Conservation (phyloP, 2,329 filamentous ascomycete genomes). For the Emergomyces pasteurianus region DNA sequence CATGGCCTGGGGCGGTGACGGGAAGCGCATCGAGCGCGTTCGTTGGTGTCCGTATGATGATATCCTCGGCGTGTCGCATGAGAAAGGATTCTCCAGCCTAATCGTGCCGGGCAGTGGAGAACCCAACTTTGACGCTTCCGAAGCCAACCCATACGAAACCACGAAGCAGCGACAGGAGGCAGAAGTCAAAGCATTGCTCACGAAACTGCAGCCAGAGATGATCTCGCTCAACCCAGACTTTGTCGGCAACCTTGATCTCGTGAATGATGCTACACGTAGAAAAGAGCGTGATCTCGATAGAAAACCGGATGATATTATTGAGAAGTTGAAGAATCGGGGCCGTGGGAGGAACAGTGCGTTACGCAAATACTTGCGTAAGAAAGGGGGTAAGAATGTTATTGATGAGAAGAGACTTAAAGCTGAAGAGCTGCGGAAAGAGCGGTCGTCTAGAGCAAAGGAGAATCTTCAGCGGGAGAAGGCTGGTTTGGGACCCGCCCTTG, state of each 20-base stretch:
- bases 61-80: conserved; percentile 73
- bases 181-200: conserved; percentile 80
- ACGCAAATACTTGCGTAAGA: conserved; percentile 82
- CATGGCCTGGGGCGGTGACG: conserved; percentile 84
- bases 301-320: conserved; percentile 47
- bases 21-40: conserved; percentile 65
- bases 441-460: conserved; percentile 56
- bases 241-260: conserved; percentile 74
- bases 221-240: conserved; percentile 89
- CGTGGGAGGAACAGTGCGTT: conserved; percentile 83
- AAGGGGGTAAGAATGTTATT: conserved; percentile 83
- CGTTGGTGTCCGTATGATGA: conserved; percentile 94
- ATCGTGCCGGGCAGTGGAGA: conserved; percentile 93
- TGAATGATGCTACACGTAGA: conserved; percentile 63
- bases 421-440: conserved; percentile 63
- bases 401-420: conserved; percentile 86
- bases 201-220: conserved; percentile 95
- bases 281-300: conserved; percentile 71
- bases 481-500: conserved; percentile 75
- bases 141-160: conserved; percentile 92
- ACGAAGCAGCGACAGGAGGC: conserved; percentile 82
- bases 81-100: conserved; percentile 76
- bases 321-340: conserved; percentile 59
- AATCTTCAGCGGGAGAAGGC: conserved; percentile 55
- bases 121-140: conserved; percentile 87